Evolutionary conservation across 768 basidiomycete species (phyloP).

Genomic region (Cystobasidium onofrii): DNA sequence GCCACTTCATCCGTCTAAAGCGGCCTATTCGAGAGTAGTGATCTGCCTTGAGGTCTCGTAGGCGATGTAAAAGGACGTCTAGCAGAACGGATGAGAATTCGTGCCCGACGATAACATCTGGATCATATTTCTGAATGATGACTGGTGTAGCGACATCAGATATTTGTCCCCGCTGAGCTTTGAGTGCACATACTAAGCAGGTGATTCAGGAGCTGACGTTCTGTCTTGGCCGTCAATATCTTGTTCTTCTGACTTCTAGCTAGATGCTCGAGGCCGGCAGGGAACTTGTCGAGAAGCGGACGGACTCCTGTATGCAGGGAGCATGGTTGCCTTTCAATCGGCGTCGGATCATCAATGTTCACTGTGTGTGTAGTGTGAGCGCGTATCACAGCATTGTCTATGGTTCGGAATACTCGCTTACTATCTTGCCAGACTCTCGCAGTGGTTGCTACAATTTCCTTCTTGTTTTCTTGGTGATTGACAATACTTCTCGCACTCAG

Average conservation of each 20-base stretch:
- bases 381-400: too few species aligned
- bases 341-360: conserved; percentile 80
- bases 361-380: conserved; percentile 53
- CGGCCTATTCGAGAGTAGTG: conserved; percentile 92
- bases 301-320: conserved; percentile 79
- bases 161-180: conserved; percentile 1
- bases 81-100: conserved; percentile 83
- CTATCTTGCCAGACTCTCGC: conserved; percentile 73
- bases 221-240: conserved; percentile 68
- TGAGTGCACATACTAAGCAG: conserved; percentile 56
- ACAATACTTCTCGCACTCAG: conserved; percentile 80
- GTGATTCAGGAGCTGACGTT: conserved; percentile 73
- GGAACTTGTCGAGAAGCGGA: conserved; percentile 71
- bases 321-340: conserved; percentile 75
- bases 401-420: conserved; percentile 41
- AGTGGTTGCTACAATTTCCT: conserved; percentile 82
- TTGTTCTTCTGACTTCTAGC: conserved; percentile 52
- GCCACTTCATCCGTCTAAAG: conserved; percentile 76
- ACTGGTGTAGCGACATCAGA: conserved; percentile 47
- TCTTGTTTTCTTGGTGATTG: conserved; percentile 85
- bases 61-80: conserved; percentile 80
- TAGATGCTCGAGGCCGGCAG: conserved; percentile 64
- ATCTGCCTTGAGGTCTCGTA: conserved; percentile 80
- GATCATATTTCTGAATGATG: conserved; percentile 74
- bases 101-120: conserved; percentile 88